These are phyloP conservation scores for Saccharomyces kudriavzevii DNA, from an alignment of 805 yeast species.

Conservation along the genomic window DNA sequence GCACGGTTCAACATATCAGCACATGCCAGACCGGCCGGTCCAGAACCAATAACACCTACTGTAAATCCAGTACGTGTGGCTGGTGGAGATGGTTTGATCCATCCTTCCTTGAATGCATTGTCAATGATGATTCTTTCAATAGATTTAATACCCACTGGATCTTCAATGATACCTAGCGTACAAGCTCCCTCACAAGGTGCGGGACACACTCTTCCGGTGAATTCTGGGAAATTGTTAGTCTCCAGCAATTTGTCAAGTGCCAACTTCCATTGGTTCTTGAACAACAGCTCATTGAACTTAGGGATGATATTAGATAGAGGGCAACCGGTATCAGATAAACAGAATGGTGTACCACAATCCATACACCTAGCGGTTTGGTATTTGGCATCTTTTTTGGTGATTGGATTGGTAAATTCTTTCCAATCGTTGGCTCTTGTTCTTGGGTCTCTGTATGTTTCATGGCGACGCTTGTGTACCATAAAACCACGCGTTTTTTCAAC, in stretches of 20 bases:
- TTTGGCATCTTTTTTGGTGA: conserved; percentile 78
- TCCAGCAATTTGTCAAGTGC: conserved; percentile 85
- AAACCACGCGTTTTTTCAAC: conserved; percentile 73
- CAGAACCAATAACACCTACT: conserved; percentile 88
- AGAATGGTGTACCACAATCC: conserved; percentile 99
- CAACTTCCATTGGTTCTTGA: conserved; percentile 88
- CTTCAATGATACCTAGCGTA: conserved; percentile 85
- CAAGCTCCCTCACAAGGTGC: conserved; percentile 99
- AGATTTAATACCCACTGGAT: conserved; percentile 93
- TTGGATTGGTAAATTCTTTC: conserved; percentile 78
- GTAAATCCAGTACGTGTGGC: conserved; percentile 70
- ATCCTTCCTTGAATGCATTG: conserved; percentile 91
- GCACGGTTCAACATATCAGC: conserved; percentile 97
- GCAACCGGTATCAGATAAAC: conserved; percentile 96
- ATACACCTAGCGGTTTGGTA: conserved; percentile 95
- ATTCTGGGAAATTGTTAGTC: conserved; percentile 98
- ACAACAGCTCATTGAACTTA: conserved; percentile 94
- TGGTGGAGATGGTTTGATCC: conserved; percentile 87
- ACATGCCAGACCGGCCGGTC: conserved; percentile 94
- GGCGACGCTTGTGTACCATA: conserved; percentile 84
- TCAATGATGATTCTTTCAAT: conserved; percentile 95
- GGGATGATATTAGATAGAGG: conserved; percentile 96
- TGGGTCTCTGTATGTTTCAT: conserved; percentile 77
- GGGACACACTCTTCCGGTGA: conserved; percentile 96
- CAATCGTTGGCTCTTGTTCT: conserved; percentile 77